Evolutionary conservation across 169 alveolate species (phyloP).

Genomic region (Plasmodium ovale): DNA sequence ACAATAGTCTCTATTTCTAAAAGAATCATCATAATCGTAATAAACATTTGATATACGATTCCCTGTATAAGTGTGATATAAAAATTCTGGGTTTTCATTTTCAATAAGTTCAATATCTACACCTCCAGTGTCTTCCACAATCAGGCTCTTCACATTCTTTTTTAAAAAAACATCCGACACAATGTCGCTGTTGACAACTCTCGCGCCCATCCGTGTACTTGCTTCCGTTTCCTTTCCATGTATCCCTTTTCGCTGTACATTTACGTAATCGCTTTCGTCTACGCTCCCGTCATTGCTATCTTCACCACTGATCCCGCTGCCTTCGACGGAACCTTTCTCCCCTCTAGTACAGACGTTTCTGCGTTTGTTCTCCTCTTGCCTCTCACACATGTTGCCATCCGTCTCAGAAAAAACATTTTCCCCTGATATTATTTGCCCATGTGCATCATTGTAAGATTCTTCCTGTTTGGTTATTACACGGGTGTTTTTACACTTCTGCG

Average conservation of each 20-base stretch:
- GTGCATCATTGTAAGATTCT: neutral
- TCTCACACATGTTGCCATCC: neutral
- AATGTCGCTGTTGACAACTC: slow-evolving; percentile 42
- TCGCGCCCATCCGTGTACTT: neutral
- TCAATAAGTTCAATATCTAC: slow-evolving; percentile 67
- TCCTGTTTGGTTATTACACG: neutral
- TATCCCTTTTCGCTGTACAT: neutral
- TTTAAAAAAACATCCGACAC: slow-evolving; percentile 69
- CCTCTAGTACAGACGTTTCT: no score
- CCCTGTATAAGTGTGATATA: slow-evolving; percentile 72
- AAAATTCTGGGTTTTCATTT: slow-evolving; percentile 68
- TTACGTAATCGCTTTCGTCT: neutral
- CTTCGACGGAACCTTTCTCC: neutral
- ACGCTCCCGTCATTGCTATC: neutral
- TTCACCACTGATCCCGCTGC: neutral
- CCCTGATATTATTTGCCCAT: neutral
- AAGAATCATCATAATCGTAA: slow-evolving; percentile 60
- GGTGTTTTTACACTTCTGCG: neutral
- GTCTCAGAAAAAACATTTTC: neutral
- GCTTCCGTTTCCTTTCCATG: neutral
- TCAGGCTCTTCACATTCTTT: slow-evolving; percentile 44
- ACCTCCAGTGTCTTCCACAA: slow-evolving; percentile 71
- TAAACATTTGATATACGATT: slow-evolving; percentile 62
- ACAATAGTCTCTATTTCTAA: slow-evolving; percentile 14
- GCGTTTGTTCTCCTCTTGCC: neutral